phyloP scores from a whole-genome alignment of 2,329 filamentous ascomycete genomes.

The Beauveria scarabaeidicola region DNA sequence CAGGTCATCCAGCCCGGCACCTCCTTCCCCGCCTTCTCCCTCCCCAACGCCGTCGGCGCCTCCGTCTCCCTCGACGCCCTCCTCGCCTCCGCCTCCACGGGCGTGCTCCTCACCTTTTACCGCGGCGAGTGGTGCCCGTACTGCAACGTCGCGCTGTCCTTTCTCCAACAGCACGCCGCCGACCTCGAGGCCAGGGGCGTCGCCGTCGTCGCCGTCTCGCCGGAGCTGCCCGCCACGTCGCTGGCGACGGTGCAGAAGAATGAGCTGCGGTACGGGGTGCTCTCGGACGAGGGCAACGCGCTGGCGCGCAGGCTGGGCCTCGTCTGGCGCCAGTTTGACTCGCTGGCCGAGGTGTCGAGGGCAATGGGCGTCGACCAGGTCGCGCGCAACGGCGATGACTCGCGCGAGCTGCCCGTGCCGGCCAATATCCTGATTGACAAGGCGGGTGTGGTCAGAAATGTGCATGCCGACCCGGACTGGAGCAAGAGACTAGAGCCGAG shows the following conservation, averaged over 20 bases:
- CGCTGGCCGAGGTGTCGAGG: constrained; percentile 20
- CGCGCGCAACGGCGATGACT: constrained; percentile 28
- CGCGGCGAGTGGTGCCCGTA: constrained; percentile 38
- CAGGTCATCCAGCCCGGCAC: constrained; percentile 25
- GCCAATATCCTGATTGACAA: constrained; percentile 29
- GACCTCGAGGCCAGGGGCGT: constrained; percentile 29
- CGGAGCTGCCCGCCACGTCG: constrained; percentile 30
- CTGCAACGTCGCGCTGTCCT: constrained; percentile 32
- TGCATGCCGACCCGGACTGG: constrained; percentile 29
- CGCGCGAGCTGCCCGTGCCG: constrained; percentile 29
- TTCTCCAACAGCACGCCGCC: constrained; percentile 26
- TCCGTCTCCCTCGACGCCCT: constrained; percentile 24
- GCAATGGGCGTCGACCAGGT: constrained; percentile 23
- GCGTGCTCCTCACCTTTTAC: constrained; percentile 37
- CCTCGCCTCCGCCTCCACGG: constrained; percentile 17
- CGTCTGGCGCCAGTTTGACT: constrained; percentile 23
- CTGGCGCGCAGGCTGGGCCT: constrained; percentile 29
- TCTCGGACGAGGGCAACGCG: constrained; percentile 29
- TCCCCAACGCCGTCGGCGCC: constrained; percentile 27
- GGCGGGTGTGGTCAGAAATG: constrained; percentile 27
- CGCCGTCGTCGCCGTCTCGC: constrained; percentile 33
- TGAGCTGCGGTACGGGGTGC: constrained; percentile 30
- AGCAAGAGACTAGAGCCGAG: constrained; percentile 28
- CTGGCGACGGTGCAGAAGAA: constrained; percentile 31
- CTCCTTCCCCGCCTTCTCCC: constrained; percentile 25